Percentiles rank a stretch among this genome's conserved stretches.
Conservation (phyloP, 768 basidiomycete species). For the Cantharellus anzutake region DNA sequence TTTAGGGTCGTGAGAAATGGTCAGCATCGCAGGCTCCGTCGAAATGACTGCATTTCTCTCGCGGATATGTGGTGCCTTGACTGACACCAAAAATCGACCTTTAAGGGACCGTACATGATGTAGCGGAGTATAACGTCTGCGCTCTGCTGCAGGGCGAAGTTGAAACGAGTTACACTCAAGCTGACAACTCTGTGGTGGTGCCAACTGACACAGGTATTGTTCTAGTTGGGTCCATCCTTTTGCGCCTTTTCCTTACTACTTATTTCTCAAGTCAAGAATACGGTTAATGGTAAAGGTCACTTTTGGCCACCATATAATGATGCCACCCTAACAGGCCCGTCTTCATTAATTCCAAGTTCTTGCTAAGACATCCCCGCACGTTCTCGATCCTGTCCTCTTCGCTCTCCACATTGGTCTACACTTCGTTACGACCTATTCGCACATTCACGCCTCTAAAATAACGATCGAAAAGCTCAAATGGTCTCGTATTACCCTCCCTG, state of each 20-base stretch:
- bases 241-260: neutral
- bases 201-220: slow-evolving; percentile 78
- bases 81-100: slow-evolving; percentile 2
- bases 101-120: slow-evolving; percentile 27
- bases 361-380: slow-evolving; percentile 77
- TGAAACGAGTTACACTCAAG: slow-evolving; percentile 64
- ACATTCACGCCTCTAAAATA: slow-evolving; percentile 12
- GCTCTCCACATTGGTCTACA: slow-evolving; percentile 74
- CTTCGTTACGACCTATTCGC: slow-evolving; percentile 28
- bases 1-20: slow-evolving; percentile 62
- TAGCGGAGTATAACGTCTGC: slow-evolving; percentile 74
- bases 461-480: slow-evolving; percentile 38
- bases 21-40: slow-evolving; percentile 11
- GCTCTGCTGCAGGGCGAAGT: slow-evolving; percentile 72
- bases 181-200: slow-evolving; percentile 75
- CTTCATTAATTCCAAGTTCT: slow-evolving; percentile 19
- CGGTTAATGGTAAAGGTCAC: slow-evolving; percentile 15
- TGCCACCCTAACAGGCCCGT: neutral
- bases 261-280: slow-evolving; percentile 21
- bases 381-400: slow-evolving; percentile 69
- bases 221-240: neutral
- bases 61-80: slow-evolving; percentile 1
- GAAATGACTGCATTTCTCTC: too few species aligned
- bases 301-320: neutral
- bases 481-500: slow-evolving; percentile 45